A percentile compares a stretch with the other conserved stretches of the same genome.
phyloP scores from a whole-genome alignment of 2,329 filamentous ascomycete genomes.

The Nemania serpens region DNA sequence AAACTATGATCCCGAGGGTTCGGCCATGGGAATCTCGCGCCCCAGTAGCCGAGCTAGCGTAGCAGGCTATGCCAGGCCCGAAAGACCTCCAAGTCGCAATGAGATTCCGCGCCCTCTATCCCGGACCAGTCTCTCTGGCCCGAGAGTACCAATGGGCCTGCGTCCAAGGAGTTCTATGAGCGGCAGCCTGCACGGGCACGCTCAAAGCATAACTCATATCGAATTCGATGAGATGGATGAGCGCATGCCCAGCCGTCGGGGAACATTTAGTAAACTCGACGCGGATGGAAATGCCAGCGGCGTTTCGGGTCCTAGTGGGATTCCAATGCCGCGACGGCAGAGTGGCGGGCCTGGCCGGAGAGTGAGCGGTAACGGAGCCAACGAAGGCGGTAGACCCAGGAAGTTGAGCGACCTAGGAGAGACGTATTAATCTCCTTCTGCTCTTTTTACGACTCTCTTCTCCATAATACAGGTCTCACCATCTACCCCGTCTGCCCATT shows the following conservation, averaged over 20 bases:
- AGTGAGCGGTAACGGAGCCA: conserved; percentile 44
- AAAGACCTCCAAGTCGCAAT: conserved; percentile 58
- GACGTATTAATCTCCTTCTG: conserved; percentile 50
- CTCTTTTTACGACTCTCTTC: conserved; percentile 34
- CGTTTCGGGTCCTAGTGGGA: conserved; percentile 51
- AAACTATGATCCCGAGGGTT: conserved; percentile 50
- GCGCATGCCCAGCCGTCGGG: conserved; percentile 60
- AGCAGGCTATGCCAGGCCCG: conserved; percentile 48
- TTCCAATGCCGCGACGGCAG: conserved; percentile 55
- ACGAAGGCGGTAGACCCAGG: conserved; percentile 41
- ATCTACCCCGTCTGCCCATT: conserved; percentile 20
- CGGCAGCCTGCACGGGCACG: conserved; percentile 63
- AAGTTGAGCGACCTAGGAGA: conserved; percentile 58
- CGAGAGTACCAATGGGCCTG: conserved; percentile 67
- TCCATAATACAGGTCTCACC: conserved; percentile 31
- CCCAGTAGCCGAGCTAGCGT: conserved; percentile 75
- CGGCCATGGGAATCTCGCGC: conserved; percentile 57
- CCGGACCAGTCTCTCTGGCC: conserved; percentile 63
- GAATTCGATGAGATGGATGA: conserved; percentile 58
- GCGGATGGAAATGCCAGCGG: conserved; percentile 45
- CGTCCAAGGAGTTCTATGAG: conserved; percentile 74
- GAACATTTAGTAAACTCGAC: conserved; percentile 57
- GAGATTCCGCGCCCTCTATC: conserved; percentile 68
- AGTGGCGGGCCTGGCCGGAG: conserved; percentile 48
- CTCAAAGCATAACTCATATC: conserved; percentile 60